Evolutionary conservation across 352 stramenopile species (phyloP), one percentile per base, ranked within the genome.

Genomic region (Thraustochytrium sp.): DNA sequence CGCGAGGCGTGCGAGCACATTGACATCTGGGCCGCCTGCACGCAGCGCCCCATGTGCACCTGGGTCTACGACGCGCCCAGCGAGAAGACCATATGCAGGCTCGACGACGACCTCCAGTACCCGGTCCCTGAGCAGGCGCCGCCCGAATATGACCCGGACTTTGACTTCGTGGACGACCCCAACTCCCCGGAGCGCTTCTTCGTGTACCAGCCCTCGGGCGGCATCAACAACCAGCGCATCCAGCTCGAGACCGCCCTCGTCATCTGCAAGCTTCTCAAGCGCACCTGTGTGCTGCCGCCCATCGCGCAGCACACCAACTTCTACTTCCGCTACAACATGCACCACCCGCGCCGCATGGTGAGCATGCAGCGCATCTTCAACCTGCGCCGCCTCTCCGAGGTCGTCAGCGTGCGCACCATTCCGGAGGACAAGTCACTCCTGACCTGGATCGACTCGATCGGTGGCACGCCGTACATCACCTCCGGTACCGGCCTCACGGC

Each of bases 141-240:
- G 23, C 34, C 31, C 53, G 2, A 46, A 29, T 80, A 80, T 34
- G 63, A 80, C 38, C 16, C 2, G 13, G 18, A 5, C 18, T 38
- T 65, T 46, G 68, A 80, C 68, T 80, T 80, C 76, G 62, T 59
- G 23, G 55, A 80, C 34, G 29, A 80, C 29, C 46, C 34, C 8
- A 62, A 44, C 18, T 13, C 29, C 29, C 1, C 23, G 13, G 40
- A 84, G 38, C 40, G 51, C 18, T 84, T 42, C 44, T 80, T 84
- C 29, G 26, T 84, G 36, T 84, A 84, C 75, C 75, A 84, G 49
- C 75, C 75, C 3, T 68, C 34, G 2, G 75, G 75, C 23, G 75
- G 75, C 9, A 83, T 84, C 37, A 84, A 84, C 46, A 84, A 84
- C 3, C 75, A 84, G 75, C 75, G 75, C 38, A 73, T 76, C 42